Evolutionary conservation across 305 asterid species (phyloP), one percentile per base, ranked within the genome.

Genomic region (Fraxinus velutina): DNA sequence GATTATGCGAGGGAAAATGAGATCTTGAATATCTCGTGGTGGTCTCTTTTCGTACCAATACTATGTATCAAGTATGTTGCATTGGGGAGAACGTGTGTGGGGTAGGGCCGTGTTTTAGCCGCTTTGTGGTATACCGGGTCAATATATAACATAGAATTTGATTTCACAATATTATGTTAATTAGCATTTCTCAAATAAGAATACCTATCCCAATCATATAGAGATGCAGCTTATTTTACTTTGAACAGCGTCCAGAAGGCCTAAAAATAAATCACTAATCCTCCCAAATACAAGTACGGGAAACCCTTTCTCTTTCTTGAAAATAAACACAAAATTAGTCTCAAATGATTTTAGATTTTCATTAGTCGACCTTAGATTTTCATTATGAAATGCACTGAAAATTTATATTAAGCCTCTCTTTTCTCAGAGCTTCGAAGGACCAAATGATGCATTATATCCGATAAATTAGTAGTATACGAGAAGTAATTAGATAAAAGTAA

Each of bases 401-500:
- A 8, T 39, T 39, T 39, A 39, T 7, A 8, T 39, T 2, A 39
- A 8, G 12, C 47, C 47, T 39, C 1, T 39, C 47, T 39, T 39
- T 8, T 39, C 47, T 39, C 47, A 39, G 13, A 39, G 47, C 47
- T 8, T 8, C 47, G 13, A 39, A 8, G 47, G 47, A 8, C 47
- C 47, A 8, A 39, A 39, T 39, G 47, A 39, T 39, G 12, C 13
- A 39, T 39, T 39, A 39, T 44, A 12, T 5, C 17, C 5, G 55
- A 44, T 44, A 39, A 3, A 3, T 44, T 44, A 33, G 1, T 6
- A 30, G 84, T 52, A 73, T 36, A 78, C 60, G 12, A 71, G 30
- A 37, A 27, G 77, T 68, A 84, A 77, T n/a, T 24, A 62, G 74
- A 37, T 57, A 79, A 44, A 66, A 44, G 9, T 83, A 83, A 39